phyloP scores from a whole-genome alignment of 1,139 yeast species.

The Meyerozyma sp. region DNA sequence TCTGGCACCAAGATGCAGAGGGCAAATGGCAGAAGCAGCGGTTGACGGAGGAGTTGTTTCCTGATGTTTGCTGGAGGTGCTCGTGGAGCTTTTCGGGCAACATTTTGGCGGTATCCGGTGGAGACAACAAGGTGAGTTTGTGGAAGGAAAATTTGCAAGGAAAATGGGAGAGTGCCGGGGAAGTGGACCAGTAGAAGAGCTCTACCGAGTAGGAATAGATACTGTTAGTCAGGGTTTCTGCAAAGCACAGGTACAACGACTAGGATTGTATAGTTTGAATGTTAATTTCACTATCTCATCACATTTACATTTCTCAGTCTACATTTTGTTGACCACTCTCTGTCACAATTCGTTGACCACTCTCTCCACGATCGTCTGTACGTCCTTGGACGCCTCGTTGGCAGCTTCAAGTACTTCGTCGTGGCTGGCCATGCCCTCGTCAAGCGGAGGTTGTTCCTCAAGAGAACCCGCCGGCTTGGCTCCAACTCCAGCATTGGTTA shows the following conservation, averaged over 20 bases:
- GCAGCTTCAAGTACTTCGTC: conserved; percentile 86
- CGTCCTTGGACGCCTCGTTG: conserved; percentile 72
- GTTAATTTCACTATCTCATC: conserved; percentile 11
- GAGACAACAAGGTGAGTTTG: conserved; percentile 90
- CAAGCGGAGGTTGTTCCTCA: conserved; percentile 51
- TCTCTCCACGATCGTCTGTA: conserved; percentile 61
- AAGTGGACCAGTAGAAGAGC: conserved; percentile 64
- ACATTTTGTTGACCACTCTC: no score
- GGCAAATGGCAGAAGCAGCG: conserved; percentile 79
- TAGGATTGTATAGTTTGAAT: background rate
- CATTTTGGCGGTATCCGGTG: conserved; percentile 91
- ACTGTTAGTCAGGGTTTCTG: no score
- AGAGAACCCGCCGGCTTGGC: conserved; percentile 74
- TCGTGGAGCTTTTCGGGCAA: conserved; percentile 97
- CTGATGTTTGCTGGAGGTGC: conserved; percentile 98
- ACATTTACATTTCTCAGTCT: no score
- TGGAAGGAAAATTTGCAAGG: conserved; percentile 96
- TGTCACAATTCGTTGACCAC: conserved; percentile 55
- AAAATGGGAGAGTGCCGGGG: conserved; percentile 95
- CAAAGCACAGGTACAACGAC: no score
- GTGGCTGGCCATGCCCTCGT: conserved; percentile 82
- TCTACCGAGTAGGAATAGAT: no score
- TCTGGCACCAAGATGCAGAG: conserved; percentile 77
- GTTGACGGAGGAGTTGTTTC: conserved; percentile 76
- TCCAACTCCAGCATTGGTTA: conserved; percentile 78